Conservation (phyloP, 2,329 filamentous ascomycete genomes). For the Neofusicoccum ribis region DNA sequence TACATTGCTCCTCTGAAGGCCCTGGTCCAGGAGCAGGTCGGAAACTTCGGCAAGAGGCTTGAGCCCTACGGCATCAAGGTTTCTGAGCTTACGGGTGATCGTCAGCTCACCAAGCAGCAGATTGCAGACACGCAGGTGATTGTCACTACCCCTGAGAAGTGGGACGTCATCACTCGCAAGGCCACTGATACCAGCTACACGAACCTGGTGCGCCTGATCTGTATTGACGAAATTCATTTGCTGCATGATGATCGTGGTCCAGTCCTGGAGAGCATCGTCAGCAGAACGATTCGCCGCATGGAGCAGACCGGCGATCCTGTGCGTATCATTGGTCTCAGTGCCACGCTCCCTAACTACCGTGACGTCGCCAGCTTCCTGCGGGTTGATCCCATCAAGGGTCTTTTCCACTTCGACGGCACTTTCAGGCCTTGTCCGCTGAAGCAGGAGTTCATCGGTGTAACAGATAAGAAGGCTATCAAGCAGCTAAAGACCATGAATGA, state of each 20-base stretch:
- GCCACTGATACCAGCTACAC: constrained; percentile 96
- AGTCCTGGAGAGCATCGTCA: constrained; percentile 94
- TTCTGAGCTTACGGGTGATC: constrained; percentile 94
- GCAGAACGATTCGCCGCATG: constrained; percentile 85
- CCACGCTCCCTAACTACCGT: constrained; percentile 92
- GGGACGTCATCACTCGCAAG: constrained; percentile 98
- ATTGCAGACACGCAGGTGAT: constrained; percentile 98
- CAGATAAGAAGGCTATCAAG: constrained; percentile 97
- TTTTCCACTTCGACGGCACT: constrained; percentile 96
- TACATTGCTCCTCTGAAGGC: constrained; percentile 97
- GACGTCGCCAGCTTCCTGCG: constrained; percentile 95
- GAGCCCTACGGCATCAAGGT: constrained; percentile 90
- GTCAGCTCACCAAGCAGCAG: constrained; percentile 97
- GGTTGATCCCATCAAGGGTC: constrained; percentile 77
- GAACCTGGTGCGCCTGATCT: constrained; percentile 90
- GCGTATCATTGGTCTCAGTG: constrained; percentile 86
- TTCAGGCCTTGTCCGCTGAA: constrained; percentile 91
- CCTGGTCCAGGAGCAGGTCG: constrained; percentile 94
- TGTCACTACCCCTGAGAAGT: constrained; percentile 97
- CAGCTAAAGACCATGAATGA: constrained; percentile 99
- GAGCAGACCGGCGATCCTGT: constrained; percentile 95
- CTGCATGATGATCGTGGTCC: constrained; percentile 96
- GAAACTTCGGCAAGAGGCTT: constrained; percentile 90
- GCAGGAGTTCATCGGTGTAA: constrained; percentile 96
- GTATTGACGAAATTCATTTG: constrained; percentile 97